These are phyloP conservation scores for Trichoderma semiorbis DNA, from an alignment of 2,329 filamentous ascomycete genomes.

Conservation along the genomic window DNA sequence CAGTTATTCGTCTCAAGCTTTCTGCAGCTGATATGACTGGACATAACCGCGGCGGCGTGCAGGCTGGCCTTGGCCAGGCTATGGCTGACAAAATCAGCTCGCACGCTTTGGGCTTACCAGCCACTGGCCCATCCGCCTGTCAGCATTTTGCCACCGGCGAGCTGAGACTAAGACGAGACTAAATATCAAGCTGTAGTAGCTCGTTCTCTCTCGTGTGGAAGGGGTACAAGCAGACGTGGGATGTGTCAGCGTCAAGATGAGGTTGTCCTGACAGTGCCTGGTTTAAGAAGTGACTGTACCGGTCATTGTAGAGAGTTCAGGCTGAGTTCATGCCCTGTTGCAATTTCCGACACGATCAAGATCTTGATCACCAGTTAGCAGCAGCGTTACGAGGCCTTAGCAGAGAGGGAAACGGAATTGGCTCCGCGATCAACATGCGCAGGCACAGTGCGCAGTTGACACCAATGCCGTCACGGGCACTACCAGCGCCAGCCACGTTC, in stretches of 20 bases:
- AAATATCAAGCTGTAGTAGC: not conserved
- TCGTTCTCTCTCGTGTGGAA: not conserved
- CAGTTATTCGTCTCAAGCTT: not conserved
- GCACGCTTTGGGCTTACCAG: constrained; percentile 12
- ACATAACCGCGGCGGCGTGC: not conserved
- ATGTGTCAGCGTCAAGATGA: not conserved
- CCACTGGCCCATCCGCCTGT: constrained; percentile 7
- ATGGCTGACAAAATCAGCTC: constrained; percentile 13
- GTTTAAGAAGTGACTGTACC: not conserved
- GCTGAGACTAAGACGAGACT: not conserved
- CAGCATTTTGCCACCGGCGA: constrained; percentile 12
- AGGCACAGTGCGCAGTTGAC: not conserved
- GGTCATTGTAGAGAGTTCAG: not conserved
- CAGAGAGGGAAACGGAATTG: not conserved
- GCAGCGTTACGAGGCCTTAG: not conserved
- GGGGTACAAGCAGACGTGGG: not conserved
- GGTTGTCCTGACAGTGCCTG: not conserved
- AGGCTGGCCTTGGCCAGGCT: not conserved
- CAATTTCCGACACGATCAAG: not conserved
- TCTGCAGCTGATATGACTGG: not conserved
- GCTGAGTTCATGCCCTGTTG: not conserved
- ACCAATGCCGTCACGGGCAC: not conserved
- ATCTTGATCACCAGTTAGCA: not conserved
- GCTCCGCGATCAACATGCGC: not conserved
- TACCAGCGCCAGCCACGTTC: not conserved